Evolutionary conservation across 2,329 filamentous ascomycete genomes (phyloP).

Genomic region (Penicillium sp.): DNA sequence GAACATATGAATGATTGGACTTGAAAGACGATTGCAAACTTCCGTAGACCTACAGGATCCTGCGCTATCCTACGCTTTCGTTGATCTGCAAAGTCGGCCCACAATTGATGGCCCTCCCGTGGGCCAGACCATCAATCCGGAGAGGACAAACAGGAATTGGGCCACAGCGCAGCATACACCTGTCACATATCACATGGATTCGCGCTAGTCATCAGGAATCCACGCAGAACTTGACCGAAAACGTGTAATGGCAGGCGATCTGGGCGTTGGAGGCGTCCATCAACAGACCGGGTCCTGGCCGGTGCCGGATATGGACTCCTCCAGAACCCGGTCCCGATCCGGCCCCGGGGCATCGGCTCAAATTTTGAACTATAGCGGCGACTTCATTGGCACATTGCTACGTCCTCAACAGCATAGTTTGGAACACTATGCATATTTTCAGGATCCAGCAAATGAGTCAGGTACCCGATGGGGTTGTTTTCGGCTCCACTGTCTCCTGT

Average conservation of each 20-base stretch:
- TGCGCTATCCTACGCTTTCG: not conserved
- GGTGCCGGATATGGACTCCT: slow-evolving; percentile 20
- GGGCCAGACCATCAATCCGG: slow-evolving; percentile 1
- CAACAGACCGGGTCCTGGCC: slow-evolving; percentile 19
- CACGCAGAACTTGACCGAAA: not conserved
- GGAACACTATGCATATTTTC: slow-evolving; percentile 12
- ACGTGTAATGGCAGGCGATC: slow-evolving; percentile 7
- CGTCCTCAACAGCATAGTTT: slow-evolving; percentile 16
- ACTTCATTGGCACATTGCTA: slow-evolving; percentile 17
- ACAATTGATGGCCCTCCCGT: slow-evolving; percentile 3
- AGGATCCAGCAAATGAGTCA: slow-evolving; percentile 24
- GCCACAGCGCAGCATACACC: slow-evolving; percentile 10
- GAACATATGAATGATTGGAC: too few relatives aligned
- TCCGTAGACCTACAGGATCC: too few relatives aligned
- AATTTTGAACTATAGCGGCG: slow-evolving; percentile 17
- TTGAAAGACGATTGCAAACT: too few relatives aligned
- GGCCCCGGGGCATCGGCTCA: slow-evolving; percentile 21
- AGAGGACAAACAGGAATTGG: slow-evolving; percentile 7
- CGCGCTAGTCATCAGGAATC: not conserved
- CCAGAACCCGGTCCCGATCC: slow-evolving; percentile 17
- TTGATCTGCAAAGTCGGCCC: slow-evolving; percentile 3
- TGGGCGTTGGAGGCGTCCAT: slow-evolving; percentile 11
- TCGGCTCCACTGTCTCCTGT: slow-evolving; percentile 7
- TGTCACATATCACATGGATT: slow-evolving; percentile 13
- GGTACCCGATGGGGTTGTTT: slow-evolving; percentile 7